Base-by-base conservation (phyloP, 495 filamentous ascomycete genomes). In the Barbatosphaeria neglecta region DNA sequence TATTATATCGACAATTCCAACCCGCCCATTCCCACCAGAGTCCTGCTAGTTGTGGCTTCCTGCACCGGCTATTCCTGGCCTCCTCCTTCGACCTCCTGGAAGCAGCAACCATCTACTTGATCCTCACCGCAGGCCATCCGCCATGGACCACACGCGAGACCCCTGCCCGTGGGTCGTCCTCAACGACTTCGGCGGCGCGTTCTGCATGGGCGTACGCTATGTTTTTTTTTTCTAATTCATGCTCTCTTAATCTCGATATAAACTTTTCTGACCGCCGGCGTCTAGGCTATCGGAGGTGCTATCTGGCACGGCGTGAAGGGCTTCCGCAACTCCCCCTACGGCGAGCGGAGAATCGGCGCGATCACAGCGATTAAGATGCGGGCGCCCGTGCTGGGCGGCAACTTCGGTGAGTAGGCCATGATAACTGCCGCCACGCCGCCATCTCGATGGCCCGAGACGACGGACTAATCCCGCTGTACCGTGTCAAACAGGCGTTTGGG, bases 271-370 rank as follows among this genome's bases (percentile, higher is more conserved):
- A 47, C 40, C 19, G 15, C 17, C 18, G 43, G 15, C 22, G 52
- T 51, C 40, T 44, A 87, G 82, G 82, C 83, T 47, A 88, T 98
- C 53, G 92, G 92, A 59, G 92, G 92, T 60, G 81, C 85, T 46
- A 81, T 97, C 63, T 98, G 92, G 92, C 92, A 98, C 68, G 93
- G 93, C 57, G 81, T 98, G 40, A 98, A 98, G 72, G 92, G 90
- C 45, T 95, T 86, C 73, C 69, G 90, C 39, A 95, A 95, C 74
- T 78, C 75, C 51, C 78, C 78, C 43, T 87, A 94, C 64, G 92
- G 92, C 56, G 93, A 97, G 76, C 78, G 92, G 57, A 75, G 90
- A 64, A 89, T 97, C 72, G 92, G 93, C 54, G 87, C 93, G 38
- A 69, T 98, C 66, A 96, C 93, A 54, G 92, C 92, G 24, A 90